phyloP scores from a whole-genome alignment of 2,329 filamentous ascomycete species.

The Aspergillus pseudoterreus region DNA sequence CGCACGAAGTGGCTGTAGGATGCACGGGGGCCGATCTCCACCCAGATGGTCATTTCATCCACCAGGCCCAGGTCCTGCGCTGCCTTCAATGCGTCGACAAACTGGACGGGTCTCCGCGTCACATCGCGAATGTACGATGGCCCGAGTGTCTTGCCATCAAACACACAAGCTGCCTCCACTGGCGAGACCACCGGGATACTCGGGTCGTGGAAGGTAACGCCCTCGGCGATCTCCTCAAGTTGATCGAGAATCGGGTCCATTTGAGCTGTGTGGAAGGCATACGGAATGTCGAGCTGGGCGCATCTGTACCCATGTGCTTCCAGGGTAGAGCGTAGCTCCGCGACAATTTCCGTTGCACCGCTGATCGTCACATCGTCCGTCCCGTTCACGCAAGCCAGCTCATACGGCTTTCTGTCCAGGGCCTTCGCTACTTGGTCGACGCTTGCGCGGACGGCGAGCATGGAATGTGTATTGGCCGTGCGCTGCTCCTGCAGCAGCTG shows the following conservation, averaged over 20 bases:
- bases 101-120: constrained; percentile 66
- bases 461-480: constrained; percentile 62
- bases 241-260: constrained; percentile 14
- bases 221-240: constrained; percentile 9
- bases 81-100: constrained; percentile 58
- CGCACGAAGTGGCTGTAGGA: constrained; percentile 63
- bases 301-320: constrained; percentile 55
- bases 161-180: constrained; percentile 55
- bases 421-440: constrained; percentile 42
- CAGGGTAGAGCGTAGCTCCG: constrained; percentile 50
- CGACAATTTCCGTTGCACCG: constrained; percentile 57
- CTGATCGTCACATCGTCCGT: constrained; percentile 72
- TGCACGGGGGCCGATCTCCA: constrained; percentile 73
- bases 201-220: constrained; percentile 56
- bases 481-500: constrained; percentile 63
- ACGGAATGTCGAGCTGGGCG: constrained; percentile 62
- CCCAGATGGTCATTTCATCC: constrained; percentile 64
- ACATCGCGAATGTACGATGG: constrained; percentile 63
- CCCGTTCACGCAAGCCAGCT: constrained; percentile 72
- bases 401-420: constrained; percentile 37
- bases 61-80: constrained; percentile 50
- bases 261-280: constrained; percentile 45
- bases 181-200: constrained; percentile 65
- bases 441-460: constrained; percentile 55
- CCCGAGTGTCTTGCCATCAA: constrained; percentile 54